Base-by-base conservation (phyloP, 306 rosid genomes). In the Amphicarpaea edgeworthii region DNA sequence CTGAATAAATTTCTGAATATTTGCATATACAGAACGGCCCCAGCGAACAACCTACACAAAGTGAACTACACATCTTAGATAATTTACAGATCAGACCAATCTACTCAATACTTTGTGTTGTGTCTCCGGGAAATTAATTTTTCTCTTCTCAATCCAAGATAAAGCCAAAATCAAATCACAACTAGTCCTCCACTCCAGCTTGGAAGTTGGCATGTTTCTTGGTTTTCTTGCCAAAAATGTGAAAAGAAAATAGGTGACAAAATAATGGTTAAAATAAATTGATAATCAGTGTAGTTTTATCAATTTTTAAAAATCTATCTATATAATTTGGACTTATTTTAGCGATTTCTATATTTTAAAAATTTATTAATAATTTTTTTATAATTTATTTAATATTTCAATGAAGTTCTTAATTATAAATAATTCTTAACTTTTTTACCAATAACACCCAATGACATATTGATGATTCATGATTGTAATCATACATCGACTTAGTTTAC, bases 11-110 rank as follows among this genome's bases (percentile, higher is more conserved):
- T 95, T 95, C 87, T 95, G 98, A 83, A 95, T 92, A 79, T 95
- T 95, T 74, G 98, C 97, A 84, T 92, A 95, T 16, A 94, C 98
- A 81, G 98, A 95, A 54, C 98, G 97, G 64, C 98, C 98, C 98
- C 98, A 95, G 32, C 97, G 95, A 75, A 95, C 98, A 86, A 95
- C 98, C 98, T 95, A 83, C 68, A 72, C 45, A 57, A 42, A 74
- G 58, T 23, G 68, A 41, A 82, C 69, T n/a, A 67, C 45, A 64
- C 20, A 30, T 61, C 77, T 58, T 40, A 67, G 70, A 60, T 32
- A 40, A 49, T 28, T 60, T 43, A 38, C 42, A 60, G 55, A 70
- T 26, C 51, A 38, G 82, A 65, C 45, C 81, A 78, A 70, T 63
- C 37, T 37, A 32, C 26, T 51, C 51, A 15, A 67, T 45, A 24